These are phyloP conservation scores for Phytophthora quininea DNA, from an alignment of 352 stramenopile genomes.

Conservation along the genomic window DNA sequence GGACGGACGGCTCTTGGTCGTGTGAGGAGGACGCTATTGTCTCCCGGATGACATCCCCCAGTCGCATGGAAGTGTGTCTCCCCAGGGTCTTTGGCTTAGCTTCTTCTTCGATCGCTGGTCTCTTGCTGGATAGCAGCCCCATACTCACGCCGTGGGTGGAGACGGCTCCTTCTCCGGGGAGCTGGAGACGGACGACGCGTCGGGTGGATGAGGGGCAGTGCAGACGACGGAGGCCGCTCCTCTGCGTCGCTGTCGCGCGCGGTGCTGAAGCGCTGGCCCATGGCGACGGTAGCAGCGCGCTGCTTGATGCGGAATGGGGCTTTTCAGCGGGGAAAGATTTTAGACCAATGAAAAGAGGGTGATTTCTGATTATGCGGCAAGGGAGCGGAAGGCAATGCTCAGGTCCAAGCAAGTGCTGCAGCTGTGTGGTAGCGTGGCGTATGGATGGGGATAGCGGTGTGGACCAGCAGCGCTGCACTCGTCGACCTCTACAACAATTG, in stretches of 20 bases:
- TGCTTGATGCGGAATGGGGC: neutral
- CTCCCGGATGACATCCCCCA: slow-evolving; percentile 26
- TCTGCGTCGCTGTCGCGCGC: slow-evolving; percentile 33
- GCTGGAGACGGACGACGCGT: slow-evolving; percentile 1
- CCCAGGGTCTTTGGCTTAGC: neutral
- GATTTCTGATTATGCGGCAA: neutral
- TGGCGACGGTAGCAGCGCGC: slow-evolving; percentile 3
- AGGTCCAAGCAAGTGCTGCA: too few species aligned
- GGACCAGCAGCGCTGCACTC: too few species aligned
- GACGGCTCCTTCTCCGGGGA: neutral
- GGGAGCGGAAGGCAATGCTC: too few species aligned
- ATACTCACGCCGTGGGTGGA: neutral
- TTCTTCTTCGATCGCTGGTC: slow-evolving; percentile 18
- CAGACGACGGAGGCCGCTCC: neutral
- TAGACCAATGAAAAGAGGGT: neutral
- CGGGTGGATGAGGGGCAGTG: neutral
- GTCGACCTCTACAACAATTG: too few species aligned
- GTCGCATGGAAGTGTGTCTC: slow-evolving; percentile 7
- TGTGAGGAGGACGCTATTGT: slow-evolving; percentile 8
- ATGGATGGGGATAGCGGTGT: too few species aligned
- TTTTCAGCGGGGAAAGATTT: neutral
- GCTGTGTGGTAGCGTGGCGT: too few species aligned
- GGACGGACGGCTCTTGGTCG: slow-evolving; percentile 24
- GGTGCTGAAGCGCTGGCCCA: slow-evolving; percentile 45
- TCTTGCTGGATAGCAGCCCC: slow-evolving; percentile 7